Percentiles rank a stretch among this genome's conserved stretches.
Conservation (phyloP, 768 basidiomycete genomes). For the Saitozyma sp. region DNA sequence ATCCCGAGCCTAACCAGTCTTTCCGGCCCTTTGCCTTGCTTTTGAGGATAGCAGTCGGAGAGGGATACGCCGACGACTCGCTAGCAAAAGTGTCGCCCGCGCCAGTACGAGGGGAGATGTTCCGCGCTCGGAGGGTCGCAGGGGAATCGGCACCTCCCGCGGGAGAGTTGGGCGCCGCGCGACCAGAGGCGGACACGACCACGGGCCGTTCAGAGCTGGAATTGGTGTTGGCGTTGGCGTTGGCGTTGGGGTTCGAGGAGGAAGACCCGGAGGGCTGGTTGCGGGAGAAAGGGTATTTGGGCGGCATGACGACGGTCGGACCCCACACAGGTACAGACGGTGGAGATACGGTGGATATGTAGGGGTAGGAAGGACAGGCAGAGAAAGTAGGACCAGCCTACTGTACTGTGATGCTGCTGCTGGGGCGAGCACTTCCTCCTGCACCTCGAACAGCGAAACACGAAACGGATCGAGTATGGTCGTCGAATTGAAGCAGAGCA, state of each 20-base stretch:
- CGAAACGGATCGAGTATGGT: no score
- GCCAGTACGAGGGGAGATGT: conserved; percentile 22
- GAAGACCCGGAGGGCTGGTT: conserved; percentile 15
- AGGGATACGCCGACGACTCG: conserved; percentile 23
- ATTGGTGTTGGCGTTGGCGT: background rate
- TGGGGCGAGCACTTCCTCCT: no score
- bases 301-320: conserved; percentile 19
- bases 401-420: no score
- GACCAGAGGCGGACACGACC: conserved; percentile 24
- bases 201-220: conserved; percentile 15
- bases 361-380: no score
- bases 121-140: conserved; percentile 25
- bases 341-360: no score
- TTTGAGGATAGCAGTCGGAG: conserved; percentile 17
- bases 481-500: no score
- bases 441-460: no score
- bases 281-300: conserved; percentile 20
- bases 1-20: no score
- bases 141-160: conserved; percentile 23
- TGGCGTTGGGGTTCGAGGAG: background rate
- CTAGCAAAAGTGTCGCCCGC: conserved; percentile 18
- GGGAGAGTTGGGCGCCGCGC: conserved; percentile 20
- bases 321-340: no score
- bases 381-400: no score
- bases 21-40: no score